Base-by-base conservation (phyloP, 2,329 filamentous ascomycete species). In the Venturia pyrina region DNA sequence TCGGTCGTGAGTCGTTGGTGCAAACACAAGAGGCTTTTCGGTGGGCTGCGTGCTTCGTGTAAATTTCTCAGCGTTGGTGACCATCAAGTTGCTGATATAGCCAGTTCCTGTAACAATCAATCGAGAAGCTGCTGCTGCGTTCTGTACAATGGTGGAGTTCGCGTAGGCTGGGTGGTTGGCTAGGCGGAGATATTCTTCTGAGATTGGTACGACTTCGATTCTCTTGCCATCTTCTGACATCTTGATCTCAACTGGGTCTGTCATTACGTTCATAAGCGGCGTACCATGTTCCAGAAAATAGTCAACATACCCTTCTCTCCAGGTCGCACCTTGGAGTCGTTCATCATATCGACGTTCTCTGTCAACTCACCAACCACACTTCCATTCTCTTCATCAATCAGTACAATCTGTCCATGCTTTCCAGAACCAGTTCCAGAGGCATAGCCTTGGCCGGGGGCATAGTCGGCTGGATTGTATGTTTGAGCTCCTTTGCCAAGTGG, bases 361-460 rank as follows among this genome's bases (percentile, higher is more conserved):
- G 89, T 87, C 68, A 99, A 80, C 78, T 99, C 93, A 59, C 95
- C 95, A 37, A 99, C 90, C 10, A 99, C 90, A 71, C 91, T 96
- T 64, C 95, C 95, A 77, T 99, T 90, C 74, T 98, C 93, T 77
- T 99, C 95, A 73, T 99, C 92, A 19, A 99, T 82, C 11, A 99
- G 83, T 5, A 99, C 93, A 70, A 97, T 93, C 75, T 95, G 87
- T 19, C 93, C 90, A 62, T 74, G 72, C n/a, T 75, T 74, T 5
- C 68, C 69, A 34, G 73, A 72, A 74, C 78, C 79, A 21, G 69
- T 67, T 17, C 69, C 72, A 15, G 60, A 28, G 15, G 85, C 86
- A 73, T 96, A 96, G 0, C 81, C 91, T 76, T 96, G 87, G 17
- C 93, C 92, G 0, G 90, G 89, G 43, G 84, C 86, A 76, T 89